Conservation (phyloP, 2,329 filamentous ascomycete species). For the Hypoxylon sp. region DNA sequence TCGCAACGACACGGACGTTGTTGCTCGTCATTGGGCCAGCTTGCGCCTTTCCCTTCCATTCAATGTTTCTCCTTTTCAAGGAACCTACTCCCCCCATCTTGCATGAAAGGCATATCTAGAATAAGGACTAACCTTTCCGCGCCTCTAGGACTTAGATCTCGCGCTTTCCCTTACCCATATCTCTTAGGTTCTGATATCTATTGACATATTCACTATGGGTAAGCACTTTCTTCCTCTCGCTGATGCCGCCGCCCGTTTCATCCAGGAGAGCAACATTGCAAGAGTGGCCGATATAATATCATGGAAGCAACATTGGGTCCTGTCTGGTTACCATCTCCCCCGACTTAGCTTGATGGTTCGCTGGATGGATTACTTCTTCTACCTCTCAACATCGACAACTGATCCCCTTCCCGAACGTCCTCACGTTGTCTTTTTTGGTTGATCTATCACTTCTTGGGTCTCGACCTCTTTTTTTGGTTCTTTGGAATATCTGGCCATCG, state of each 20-base stretch:
- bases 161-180: slow-evolving; percentile 49
- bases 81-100: slow-evolving; percentile 22
- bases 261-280: slow-evolving; percentile 47
- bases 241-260: slow-evolving; percentile 45
- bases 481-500: slow-evolving; percentile 56
- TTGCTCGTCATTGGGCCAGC: slow-evolving; percentile 13
- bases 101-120: slow-evolving; percentile 14
- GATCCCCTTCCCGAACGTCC: slow-evolving; percentile 46
- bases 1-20: slow-evolving; percentile 12
- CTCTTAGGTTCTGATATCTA: slow-evolving; percentile 50
- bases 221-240: slow-evolving; percentile 57
- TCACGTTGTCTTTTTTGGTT: slow-evolving; percentile 57
- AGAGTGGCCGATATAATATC: slow-evolving; percentile 43
- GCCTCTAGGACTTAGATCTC: slow-evolving; percentile 46
- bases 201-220: slow-evolving; percentile 62
- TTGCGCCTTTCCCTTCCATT: slow-evolving; percentile 7
- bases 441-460: slow-evolving; percentile 66
- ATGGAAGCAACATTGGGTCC: slow-evolving; percentile 34
- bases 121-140: slow-evolving; percentile 48
- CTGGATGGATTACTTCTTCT: slow-evolving; percentile 33
- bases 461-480: slow-evolving; percentile 52
- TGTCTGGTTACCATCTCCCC: slow-evolving; percentile 26
- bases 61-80: slow-evolving; percentile 11
- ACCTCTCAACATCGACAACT: slow-evolving; percentile 48
- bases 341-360: slow-evolving; percentile 28